Conservation (phyloP, 306 rosid genomes). For the Acmispon strigosus region DNA sequence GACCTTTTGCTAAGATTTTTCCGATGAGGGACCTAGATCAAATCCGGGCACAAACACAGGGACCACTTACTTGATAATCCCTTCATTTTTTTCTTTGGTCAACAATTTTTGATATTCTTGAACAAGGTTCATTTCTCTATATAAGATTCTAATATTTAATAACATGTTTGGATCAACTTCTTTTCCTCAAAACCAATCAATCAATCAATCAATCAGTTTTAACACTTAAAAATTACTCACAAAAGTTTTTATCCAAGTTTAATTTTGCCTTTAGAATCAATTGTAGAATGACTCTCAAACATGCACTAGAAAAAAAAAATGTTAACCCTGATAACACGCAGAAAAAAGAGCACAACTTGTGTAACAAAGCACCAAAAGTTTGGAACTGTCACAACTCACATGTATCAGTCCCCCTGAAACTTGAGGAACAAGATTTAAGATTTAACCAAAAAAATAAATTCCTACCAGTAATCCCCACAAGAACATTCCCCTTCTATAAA, state of each 20-base stretch:
- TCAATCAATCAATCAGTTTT: no score
- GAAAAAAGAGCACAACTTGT: conserved; percentile 6
- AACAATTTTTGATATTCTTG: neutral
- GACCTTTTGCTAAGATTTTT: no score
- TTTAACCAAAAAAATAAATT: neutral
- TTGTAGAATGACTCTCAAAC: no score
- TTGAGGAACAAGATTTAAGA: neutral
- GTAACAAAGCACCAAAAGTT: neutral
- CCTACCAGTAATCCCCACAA: conserved; percentile 88
- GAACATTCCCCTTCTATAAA: conserved; percentile 72
- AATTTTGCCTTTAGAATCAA: no score
- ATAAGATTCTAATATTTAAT: neutral
- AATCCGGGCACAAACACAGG: no score
- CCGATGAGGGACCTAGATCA: no score
- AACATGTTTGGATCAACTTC: no score
- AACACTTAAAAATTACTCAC: no score
- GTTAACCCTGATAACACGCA: conserved; percentile 3
- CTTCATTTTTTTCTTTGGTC: no score
- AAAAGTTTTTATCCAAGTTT: no score
- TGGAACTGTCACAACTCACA: neutral
- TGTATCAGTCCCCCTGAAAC: neutral
- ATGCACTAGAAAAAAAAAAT: neutral
- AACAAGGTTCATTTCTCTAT: neutral
- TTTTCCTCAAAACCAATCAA: no score
- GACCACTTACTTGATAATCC: no score